These are phyloP conservation scores for Wickerhamomyces alni DNA, from an alignment of 805 yeast genomes.

Conservation along the genomic window DNA sequence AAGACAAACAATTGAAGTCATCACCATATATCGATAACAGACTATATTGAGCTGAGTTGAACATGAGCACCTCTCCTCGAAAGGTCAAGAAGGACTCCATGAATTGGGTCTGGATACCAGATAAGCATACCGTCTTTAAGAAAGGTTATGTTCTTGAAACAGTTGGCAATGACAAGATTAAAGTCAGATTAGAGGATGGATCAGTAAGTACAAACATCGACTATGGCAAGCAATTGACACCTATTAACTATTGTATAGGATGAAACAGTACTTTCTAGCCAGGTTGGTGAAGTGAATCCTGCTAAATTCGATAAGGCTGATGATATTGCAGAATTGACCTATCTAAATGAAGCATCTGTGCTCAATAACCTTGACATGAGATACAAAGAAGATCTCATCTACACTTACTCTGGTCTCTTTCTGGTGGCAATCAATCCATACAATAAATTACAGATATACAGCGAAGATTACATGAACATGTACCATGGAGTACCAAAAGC, in stretches of 20 bases:
- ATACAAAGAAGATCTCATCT: conserved; percentile 71
- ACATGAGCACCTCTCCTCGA: not conserved
- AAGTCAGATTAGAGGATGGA: conserved; percentile 36
- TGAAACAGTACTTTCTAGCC: conserved; percentile 35
- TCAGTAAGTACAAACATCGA: conserved; percentile 21
- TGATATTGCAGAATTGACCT: conserved; percentile 94
- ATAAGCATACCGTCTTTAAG: conserved; percentile 46
- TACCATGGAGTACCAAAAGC: conserved; percentile 45
- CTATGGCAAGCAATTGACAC: not conserved
- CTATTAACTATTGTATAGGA: conserved; percentile 13
- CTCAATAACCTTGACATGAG: conserved; percentile 74
- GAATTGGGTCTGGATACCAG: conserved; percentile 76
- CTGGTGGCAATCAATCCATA: conserved; percentile 96
- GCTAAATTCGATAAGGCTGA: conserved; percentile 82
- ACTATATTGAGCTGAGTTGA: no score
- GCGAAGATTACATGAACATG: conserved; percentile 44
- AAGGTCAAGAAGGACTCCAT: conserved; percentile 4
- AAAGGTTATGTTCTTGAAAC: conserved; percentile 55
- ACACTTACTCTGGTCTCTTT: conserved; percentile 93
- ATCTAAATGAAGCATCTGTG: conserved; percentile 93
- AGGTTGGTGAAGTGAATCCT: conserved; percentile 74
- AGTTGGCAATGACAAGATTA: conserved; percentile 26
- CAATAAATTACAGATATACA: conserved; percentile 65
- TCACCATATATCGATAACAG: no score
- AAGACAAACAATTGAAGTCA: no score